phyloP scores from a whole-genome alignment of 83 land plant species.

The Diphasiastrum complanatum region DNA sequence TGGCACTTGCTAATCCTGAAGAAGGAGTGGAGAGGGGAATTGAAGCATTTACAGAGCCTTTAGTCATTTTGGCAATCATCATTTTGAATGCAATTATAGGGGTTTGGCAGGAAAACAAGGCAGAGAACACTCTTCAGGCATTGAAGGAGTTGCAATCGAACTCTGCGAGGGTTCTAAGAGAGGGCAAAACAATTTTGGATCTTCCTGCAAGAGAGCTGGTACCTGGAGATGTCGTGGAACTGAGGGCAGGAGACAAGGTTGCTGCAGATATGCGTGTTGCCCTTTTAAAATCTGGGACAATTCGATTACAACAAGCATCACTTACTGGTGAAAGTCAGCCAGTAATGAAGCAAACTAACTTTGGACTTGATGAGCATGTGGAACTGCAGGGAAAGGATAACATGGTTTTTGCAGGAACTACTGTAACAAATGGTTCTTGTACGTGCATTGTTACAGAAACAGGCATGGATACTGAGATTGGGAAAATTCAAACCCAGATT shows the following conservation, averaged over 20 bases:
- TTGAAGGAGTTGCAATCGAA: constrained; percentile 2
- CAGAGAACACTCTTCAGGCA: constrained; percentile 3
- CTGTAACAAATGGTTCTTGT: too few relatives aligned
- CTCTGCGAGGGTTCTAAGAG: neutral
- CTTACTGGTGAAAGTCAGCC: constrained; percentile 10
- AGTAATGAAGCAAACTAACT: neutral
- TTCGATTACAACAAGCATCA: constrained; percentile 2
- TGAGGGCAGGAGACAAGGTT: constrained; percentile 1
- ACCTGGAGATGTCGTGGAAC: constrained; percentile 3
- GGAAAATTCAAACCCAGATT: too few relatives aligned
- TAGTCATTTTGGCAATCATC: constrained; percentile 4
- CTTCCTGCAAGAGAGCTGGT: constrained; percentile 8
- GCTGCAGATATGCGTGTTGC: constrained; percentile 7
- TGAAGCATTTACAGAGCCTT: constrained; percentile 2
- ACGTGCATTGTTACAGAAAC: too few relatives aligned
- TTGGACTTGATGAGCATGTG: neutral
- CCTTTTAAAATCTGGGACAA: neutral
- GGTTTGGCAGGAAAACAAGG: constrained; percentile 6
- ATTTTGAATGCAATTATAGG: constrained; percentile 1
- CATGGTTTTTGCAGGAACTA: too few relatives aligned
- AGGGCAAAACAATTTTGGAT: constrained; percentile 1
- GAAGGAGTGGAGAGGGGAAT: too few relatives aligned
- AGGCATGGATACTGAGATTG: too few relatives aligned
- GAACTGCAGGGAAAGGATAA: too few relatives aligned
- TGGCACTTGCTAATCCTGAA: neutral